Base-by-base conservation (phyloP, 2,329 filamentous ascomycete species). In the Akanthomyces dipterigenus region DNA sequence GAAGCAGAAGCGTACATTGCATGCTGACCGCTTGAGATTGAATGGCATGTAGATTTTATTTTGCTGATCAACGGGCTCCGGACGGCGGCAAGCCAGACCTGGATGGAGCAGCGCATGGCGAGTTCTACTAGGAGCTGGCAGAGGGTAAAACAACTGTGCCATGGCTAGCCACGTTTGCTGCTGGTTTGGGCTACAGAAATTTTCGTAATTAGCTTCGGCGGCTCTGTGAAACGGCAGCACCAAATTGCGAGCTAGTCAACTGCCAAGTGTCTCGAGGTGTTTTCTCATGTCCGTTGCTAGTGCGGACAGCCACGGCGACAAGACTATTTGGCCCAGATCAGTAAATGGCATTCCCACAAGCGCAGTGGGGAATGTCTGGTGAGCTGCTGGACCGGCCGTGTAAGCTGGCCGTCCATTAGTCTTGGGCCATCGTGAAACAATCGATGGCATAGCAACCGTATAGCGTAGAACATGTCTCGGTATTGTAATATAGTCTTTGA, bases 221-320 rank as follows among this genome's bases (percentile, higher is more conserved):
- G 55, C 36, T 51, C 55, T 59, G 46, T 38, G 55, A 59, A 51
- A 51, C 55, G n/a, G 34, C 40, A 18, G 5, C n/a, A n/a, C n/a
- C n/a, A 58, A 40, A 22, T 40, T 31, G 11, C 5, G 7, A 31
- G 55, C 45, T 58, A 58, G 43, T 51, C 18, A 51, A 43, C 31
- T 16, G 22, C 16, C 24, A 22, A 31, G 4, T 9, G 28, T 20
- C 2, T 7, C 42, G 4, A 7, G 36, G 3, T 9, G 12, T 28
- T 3, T 48, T 43, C 3, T 38, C 31, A 8, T 9, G 12, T 55
- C 18, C 16, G 14, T 49, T 20, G 20, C 34, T 42, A 40, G 55
- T 40, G 31, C 16, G 31, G 18, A 11, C 3, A 51, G 55, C 46
- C n/a, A 34, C 45, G 16, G 1, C 22, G 45, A 56, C 55, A 24